phyloP scores from a whole-genome alignment of 305 asterid genomes.

The Ajuga reptans region DNA sequence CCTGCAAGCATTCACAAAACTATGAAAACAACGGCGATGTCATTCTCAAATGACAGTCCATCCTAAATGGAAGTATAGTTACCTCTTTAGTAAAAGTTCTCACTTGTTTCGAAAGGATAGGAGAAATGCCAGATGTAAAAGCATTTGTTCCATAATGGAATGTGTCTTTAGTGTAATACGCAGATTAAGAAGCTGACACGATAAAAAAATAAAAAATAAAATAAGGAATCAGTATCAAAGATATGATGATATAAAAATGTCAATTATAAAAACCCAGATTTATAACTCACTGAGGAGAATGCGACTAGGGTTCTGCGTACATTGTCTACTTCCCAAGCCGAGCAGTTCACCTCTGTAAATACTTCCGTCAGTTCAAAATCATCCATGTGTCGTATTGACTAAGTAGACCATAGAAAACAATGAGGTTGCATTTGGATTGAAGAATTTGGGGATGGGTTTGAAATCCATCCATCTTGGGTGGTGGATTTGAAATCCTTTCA shows the following conservation, averaged over 20 bases:
- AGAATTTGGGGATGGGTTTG: too few species aligned
- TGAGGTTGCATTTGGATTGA: too few species aligned
- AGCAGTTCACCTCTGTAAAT: not conserved
- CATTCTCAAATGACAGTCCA: not conserved
- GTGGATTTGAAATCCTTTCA: too few species aligned
- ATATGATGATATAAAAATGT: not conserved
- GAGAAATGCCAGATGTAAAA: not conserved
- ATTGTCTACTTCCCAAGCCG: not conserved
- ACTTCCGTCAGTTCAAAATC: not conserved
- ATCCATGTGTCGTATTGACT: too few species aligned
- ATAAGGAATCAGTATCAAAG: not conserved
- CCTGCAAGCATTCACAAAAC: not conserved
- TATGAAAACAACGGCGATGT: not conserved
- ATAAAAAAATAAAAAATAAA: not conserved
- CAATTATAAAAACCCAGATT: not conserved
- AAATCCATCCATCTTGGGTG: too few species aligned
- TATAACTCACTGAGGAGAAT: constrained; percentile 13
- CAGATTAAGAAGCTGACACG: too few species aligned
- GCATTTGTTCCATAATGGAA: too few species aligned
- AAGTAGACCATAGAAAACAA: too few species aligned
- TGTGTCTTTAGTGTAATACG: too few species aligned
- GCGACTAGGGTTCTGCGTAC: not conserved
- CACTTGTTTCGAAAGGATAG: not conserved
- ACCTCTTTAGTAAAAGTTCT: constrained; percentile 8
- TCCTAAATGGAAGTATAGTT: not conserved